Base-by-base conservation (phyloP, 2,329 filamentous ascomycete species). In the Pseudocercospora macadamiae region DNA sequence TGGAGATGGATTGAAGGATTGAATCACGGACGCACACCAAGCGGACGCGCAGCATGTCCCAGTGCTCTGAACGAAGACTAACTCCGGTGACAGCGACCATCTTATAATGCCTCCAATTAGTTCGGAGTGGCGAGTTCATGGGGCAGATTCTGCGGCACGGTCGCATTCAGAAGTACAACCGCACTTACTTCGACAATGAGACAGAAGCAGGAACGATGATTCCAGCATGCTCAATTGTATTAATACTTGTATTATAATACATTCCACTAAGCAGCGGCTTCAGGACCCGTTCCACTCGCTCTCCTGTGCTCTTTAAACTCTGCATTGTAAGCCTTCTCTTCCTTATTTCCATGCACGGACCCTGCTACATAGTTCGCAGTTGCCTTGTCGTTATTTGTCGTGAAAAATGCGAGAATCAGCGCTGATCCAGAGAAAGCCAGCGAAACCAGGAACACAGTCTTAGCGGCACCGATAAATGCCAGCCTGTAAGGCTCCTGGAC, bases 1-100 rank as follows among this genome's bases (percentile, higher is more conserved):
- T 90, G 88, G 86, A 89, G 53, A 75, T 89, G 67, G 86, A 64
- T 23, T 72, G 60, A 64, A 21, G 47, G 26, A 16, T 26, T 21
- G 37, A 16, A 42, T 21, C 18, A 19, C 37, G 37, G 4, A 21
- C 21, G 18, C 37, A 42, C 37, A 42, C 8, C 14, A 21, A 16
- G 37, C 37, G 18, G 37, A 42, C 37, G 16, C 16, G 8, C 14
- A 42, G 37, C 18, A 21, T 3, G 3, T 9, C 23, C 18, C 18
- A 16, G 18, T 3, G 10, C 18, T 10, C 8, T 16, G 4, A 19
- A 10, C 9, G 37, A 42, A 19, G 37, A 19, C 18, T 19, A 42
- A 42, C 0, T 19, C 6, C 16, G 37, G 16, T 42, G 37, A 8
- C 37, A 19, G 18, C 37, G 3, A 42, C 4, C 37, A 10, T 21